phyloP scores from a whole-genome alignment of 306 rosid species.

The Prunus armeniaca region DNA sequence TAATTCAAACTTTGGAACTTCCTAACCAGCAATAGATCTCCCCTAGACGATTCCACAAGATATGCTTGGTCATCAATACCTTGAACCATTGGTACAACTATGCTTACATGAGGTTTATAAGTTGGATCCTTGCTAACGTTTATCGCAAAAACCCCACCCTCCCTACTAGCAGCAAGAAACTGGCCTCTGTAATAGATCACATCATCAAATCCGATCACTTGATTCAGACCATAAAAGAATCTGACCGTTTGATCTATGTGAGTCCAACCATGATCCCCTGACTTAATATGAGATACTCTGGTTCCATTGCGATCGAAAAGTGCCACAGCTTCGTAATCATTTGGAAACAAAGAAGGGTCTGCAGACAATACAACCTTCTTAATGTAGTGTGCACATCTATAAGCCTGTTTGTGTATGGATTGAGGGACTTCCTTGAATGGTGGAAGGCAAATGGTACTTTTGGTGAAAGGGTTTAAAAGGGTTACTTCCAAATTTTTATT shows the following conservation, averaged over 20 bases:
- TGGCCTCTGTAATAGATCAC: neutral
- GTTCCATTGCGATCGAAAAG: neutral
- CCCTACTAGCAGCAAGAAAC: neutral
- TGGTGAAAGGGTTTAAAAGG: no score
- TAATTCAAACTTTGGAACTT: neutral
- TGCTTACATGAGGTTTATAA: neutral
- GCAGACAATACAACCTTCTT: no score
- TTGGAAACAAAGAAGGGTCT: no score
- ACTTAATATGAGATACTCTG: neutral
- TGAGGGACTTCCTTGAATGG: no score
- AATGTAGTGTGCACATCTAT: no score
- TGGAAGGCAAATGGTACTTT: no score
- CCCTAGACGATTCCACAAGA: neutral
- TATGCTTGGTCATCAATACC: neutral
- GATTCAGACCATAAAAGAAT: neutral
- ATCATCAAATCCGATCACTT: neutral
- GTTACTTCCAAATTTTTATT: no score
- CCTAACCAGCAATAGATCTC: neutral
- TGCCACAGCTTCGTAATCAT: no score
- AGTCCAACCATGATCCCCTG: conserved; percentile 8
- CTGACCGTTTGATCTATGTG: neutral
- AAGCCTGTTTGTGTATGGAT: no score
- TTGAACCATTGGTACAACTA: neutral
- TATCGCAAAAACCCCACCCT: neutral
- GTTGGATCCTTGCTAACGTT: neutral